Conservation (phyloP, 192 early-diverging fungal species). For the Coemansia sp. region DNA sequence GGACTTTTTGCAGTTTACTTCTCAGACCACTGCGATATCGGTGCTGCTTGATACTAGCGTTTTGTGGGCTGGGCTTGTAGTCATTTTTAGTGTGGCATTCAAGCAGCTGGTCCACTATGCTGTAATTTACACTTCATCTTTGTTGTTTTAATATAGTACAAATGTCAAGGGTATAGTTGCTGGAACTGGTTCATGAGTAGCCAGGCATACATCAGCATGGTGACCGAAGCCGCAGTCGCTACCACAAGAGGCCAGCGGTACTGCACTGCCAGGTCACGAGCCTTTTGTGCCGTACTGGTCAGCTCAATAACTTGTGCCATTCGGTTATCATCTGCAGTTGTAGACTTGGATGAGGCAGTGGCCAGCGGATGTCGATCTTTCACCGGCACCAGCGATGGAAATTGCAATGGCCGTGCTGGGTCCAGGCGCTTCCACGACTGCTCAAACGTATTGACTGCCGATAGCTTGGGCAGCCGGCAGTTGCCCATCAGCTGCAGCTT, state of each 20-base stretch:
- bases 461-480: constrained; percentile 29
- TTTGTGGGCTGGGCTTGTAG: constrained; percentile 39
- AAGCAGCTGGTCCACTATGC: constrained; percentile 35
- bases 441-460: constrained; percentile 39
- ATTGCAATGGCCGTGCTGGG: constrained; percentile 33
- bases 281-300: constrained; percentile 40
- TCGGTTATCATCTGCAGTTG: constrained; percentile 9
- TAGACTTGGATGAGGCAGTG: not conserved
- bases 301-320: constrained; percentile 45
- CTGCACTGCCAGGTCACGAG: constrained; percentile 37
- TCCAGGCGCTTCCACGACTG: constrained; percentile 47
- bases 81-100: constrained; percentile 37
- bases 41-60: constrained; percentile 45
- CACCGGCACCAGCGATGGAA: constrained; percentile 24
- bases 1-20: constrained; percentile 70
- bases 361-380: constrained; percentile 34
- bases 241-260: constrained; percentile 39
- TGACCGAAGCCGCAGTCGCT: constrained; percentile 42
- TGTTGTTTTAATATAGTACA: constrained; percentile 1
- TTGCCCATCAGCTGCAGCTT: constrained; percentile 42
- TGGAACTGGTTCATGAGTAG: constrained; percentile 40
- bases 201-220: constrained; percentile 46
- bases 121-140: not conserved
- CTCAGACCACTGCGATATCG: constrained; percentile 67
- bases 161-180: constrained; percentile 8